Conservation (phyloP, 345 rosid genomes). For the Linum lewisii region DNA sequence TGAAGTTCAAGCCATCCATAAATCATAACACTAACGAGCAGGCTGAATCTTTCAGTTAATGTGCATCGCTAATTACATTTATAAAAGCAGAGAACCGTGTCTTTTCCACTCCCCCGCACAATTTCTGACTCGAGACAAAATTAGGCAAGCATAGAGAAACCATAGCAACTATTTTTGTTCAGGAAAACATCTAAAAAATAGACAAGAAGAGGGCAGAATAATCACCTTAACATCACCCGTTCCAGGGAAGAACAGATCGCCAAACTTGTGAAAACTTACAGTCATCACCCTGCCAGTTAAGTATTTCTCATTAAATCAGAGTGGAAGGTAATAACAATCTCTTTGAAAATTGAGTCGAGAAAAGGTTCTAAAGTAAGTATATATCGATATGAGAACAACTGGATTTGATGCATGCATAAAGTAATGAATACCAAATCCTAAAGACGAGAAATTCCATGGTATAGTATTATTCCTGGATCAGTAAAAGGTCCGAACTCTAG, state of each 20-base stretch:
- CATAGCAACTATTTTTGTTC: constrained; percentile 5
- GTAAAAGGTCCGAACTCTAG: too few relatives aligned
- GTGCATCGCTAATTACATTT: too few relatives aligned
- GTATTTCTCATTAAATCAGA: constrained; percentile 11
- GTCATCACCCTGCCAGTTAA: constrained; percentile 85
- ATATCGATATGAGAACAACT: neutral
- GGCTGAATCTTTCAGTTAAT: too few relatives aligned
- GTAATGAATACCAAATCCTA: too few relatives aligned
- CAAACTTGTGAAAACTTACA: constrained; percentile 94
- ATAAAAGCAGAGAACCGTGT: too few relatives aligned
- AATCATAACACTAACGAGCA: neutral
- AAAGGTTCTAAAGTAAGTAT: neutral
- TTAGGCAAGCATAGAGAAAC: neutral
- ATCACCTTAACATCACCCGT: constrained; percentile 96
- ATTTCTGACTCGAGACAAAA: too few relatives aligned
- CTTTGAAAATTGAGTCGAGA: neutral
- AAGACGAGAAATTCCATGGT: too few relatives aligned
- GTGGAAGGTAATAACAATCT: constrained; percentile 2
- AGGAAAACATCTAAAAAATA: neutral
- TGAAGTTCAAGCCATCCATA: neutral
- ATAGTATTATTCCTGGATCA: too few relatives aligned
- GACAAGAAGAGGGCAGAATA: neutral
- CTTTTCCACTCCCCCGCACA: too few relatives aligned
- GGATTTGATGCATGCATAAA: too few relatives aligned
- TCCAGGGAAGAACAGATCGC: constrained; percentile 96